These are phyloP conservation scores for Trichoderma asperellum DNA, from an alignment of 2,329 filamentous ascomycete species.

Conservation along the genomic window DNA sequence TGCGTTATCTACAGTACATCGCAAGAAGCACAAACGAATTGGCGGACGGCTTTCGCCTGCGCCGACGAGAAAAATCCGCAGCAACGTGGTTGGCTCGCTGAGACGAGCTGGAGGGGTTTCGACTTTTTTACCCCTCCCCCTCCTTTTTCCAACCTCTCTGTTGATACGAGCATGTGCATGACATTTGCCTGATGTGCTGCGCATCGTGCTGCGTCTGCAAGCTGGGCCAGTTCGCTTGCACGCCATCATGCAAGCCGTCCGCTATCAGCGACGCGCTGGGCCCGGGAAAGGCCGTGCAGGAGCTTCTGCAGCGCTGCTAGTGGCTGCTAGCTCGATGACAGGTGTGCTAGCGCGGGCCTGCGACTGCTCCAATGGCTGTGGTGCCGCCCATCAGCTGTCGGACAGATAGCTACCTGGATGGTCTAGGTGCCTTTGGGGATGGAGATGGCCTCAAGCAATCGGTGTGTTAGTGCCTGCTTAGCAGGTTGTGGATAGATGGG, in stretches of 20 bases:
- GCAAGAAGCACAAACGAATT: neutral
- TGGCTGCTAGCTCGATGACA: slow-evolving; percentile 6
- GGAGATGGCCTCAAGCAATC: neutral
- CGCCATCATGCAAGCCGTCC: slow-evolving; percentile 20
- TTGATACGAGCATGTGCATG: neutral
- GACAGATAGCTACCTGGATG: neutral
- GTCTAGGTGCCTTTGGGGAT: neutral
- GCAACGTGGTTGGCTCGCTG: slow-evolving; percentile 7
- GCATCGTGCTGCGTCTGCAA: slow-evolving; percentile 19
- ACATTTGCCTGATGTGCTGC: slow-evolving; percentile 25
- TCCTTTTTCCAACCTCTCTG: neutral
- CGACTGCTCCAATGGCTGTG: neutral
- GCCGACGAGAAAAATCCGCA: neutral
- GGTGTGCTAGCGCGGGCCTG: neutral
- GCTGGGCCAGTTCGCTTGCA: slow-evolving; percentile 23
- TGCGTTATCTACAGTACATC: neutral
- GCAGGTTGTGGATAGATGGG: neutral
- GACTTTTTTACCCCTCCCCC: neutral
- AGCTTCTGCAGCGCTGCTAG: neutral
- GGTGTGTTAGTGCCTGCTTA: neutral
- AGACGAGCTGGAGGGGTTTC: slow-evolving; percentile 24
- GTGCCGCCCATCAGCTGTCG: neutral
- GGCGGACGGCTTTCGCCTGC: neutral
- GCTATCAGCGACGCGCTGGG: slow-evolving; percentile 4
- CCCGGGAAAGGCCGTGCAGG: slow-evolving; percentile 11